These are phyloP conservation scores for Leishmania amazonensis DNA, from an alignment of 208 protist species.

Conservation along the genomic window DNA sequence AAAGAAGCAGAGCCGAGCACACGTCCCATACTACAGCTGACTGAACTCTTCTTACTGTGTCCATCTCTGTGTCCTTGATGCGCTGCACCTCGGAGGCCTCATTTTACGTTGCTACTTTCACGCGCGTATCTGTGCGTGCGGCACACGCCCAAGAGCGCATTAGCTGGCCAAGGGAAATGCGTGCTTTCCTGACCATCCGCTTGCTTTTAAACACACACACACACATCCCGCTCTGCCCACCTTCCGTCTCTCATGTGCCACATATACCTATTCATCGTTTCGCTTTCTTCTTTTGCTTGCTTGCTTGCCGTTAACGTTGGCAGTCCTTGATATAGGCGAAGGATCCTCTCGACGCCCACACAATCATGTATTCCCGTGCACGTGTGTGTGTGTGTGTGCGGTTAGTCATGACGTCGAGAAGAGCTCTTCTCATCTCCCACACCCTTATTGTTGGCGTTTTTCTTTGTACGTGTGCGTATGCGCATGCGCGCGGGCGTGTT, in stretches of 20 bases:
- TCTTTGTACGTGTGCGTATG: background rate
- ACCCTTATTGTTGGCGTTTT: background rate
- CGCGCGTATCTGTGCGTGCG: background rate
- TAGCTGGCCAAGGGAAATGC: background rate
- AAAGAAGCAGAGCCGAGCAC: background rate
- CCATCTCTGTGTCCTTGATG: background rate
- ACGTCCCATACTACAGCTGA: background rate
- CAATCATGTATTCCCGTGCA: background rate
- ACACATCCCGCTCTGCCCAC: background rate
- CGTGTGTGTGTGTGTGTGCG: no score
- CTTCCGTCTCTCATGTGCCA: background rate
- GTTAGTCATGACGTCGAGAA: no score
- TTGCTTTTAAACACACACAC: background rate
- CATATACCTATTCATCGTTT: background rate
- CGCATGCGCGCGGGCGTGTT: background rate
- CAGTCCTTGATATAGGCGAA: background rate
- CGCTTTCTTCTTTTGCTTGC: background rate
- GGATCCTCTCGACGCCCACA: background rate
- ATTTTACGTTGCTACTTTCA: background rate
- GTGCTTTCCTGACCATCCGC: background rate
- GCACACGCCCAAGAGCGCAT: background rate
- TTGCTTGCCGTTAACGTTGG: background rate
- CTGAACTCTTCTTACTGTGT: background rate
- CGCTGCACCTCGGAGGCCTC: background rate
- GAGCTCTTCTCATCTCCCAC: no score